These are phyloP conservation scores for Xylariomycetidae sp. DNA, from an alignment of 2,329 filamentous ascomycete species.

Conservation along the genomic window DNA sequence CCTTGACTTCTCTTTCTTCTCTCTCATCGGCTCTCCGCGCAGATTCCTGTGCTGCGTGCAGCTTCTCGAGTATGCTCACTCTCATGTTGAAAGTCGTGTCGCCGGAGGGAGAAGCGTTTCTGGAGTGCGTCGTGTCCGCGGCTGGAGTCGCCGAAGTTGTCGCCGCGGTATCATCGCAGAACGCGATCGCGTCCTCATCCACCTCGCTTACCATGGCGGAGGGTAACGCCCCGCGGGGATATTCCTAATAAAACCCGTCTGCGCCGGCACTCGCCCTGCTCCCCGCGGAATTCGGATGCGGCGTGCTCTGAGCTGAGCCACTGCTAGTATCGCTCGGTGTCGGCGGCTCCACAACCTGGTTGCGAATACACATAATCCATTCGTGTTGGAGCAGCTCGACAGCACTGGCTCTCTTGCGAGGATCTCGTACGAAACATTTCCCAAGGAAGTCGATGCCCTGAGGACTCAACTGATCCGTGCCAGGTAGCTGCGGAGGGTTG, in stretches of 20 bases:
- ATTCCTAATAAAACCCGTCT: conserved; percentile 32
- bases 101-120: not conserved
- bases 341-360: conserved; percentile 58
- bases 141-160: conserved; percentile 1
- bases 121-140: conserved; percentile 1
- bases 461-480: conserved; percentile 75
- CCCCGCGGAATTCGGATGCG: conserved; percentile 25
- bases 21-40: conserved; percentile 20
- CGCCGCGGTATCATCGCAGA: not conserved
- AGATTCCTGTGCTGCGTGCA: conserved; percentile 22
- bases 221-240: conserved; percentile 14
- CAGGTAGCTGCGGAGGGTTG: conserved; percentile 82
- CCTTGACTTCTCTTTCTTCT: conserved; percentile 17
- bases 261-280: conserved; percentile 21
- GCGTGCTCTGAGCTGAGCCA: conserved; percentile 35
- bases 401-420: conserved; percentile 71
- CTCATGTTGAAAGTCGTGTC: conserved; percentile 3
- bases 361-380: conserved; percentile 71
- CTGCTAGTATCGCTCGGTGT: conserved; percentile 56
- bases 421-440: conserved; percentile 82
- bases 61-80: conserved; percentile 10
- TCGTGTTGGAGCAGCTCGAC: conserved; percentile 90
- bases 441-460: conserved; percentile 83
- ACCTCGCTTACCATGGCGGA: conserved; percentile 9
- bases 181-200: conserved; percentile 7